A percentile compares a stretch with the other conserved stretches of the same genome.
Conservation (phyloP, 2,329 filamentous ascomycete genomes). For the Fusarium caatingaense region DNA sequence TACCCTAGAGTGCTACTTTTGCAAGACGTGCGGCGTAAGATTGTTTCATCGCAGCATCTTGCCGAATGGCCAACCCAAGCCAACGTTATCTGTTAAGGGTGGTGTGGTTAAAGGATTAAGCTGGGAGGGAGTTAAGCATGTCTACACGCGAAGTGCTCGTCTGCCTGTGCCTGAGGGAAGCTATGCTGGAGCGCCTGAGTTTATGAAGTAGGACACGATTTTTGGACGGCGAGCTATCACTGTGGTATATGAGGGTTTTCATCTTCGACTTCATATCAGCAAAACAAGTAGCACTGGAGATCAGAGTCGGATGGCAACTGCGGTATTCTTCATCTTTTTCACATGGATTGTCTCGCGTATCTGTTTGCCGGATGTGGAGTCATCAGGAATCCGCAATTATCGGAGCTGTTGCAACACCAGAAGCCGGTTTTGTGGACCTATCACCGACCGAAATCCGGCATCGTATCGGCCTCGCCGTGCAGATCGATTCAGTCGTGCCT, state of each 20-base stretch:
- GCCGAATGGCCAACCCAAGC: slow-evolving; percentile 52
- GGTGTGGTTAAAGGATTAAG: slow-evolving; percentile 57
- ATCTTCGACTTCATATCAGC: not conserved
- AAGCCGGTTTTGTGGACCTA: slow-evolving; percentile 32
- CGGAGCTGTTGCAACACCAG: slow-evolving; percentile 21
- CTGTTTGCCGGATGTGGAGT: not conserved
- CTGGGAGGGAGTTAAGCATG: slow-evolving; percentile 56
- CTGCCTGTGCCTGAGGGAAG: slow-evolving; percentile 56
- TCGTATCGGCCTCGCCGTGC: slow-evolving; percentile 10
- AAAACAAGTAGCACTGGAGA: not conserved
- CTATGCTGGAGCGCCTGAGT: slow-evolving; percentile 34
- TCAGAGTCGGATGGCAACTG: not conserved
- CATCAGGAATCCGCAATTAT: slow-evolving; percentile 28
- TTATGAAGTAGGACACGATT: not conserved
- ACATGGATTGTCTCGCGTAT: not conserved
- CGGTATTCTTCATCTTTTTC: not conserved
- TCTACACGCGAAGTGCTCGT: slow-evolving; percentile 59
- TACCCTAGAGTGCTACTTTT: slow-evolving; percentile 58
- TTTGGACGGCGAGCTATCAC: not conserved
- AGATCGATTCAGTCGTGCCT: not conserved
- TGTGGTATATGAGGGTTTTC: not conserved
- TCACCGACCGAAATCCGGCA: slow-evolving; percentile 26
- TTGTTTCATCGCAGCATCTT: slow-evolving; percentile 58
- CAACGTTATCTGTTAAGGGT: slow-evolving; percentile 59
- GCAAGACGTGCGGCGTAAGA: slow-evolving; percentile 57